Base-by-base conservation (phyloP, 371 early-diverging fungal genomes). In the Rhizopus arrhizus region DNA sequence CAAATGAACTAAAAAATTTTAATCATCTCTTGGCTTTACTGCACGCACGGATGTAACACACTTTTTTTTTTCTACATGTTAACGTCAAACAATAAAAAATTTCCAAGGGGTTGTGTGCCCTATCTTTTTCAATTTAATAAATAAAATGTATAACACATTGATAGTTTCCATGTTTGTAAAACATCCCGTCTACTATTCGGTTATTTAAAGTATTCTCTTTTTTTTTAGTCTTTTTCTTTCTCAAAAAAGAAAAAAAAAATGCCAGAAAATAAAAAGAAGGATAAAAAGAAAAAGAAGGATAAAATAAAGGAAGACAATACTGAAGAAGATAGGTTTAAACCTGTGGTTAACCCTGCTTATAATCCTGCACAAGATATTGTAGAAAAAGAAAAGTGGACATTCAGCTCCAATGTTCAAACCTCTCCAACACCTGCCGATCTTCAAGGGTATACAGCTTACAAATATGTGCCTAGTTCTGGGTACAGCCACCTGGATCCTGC, bases 401-500 rank as follows among this genome's bases (percentile, higher is more conserved):
- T 56, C 8, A 22, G 55, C 13, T 56, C 60, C 16, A 65, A 43
- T 49, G 56, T 13, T 49, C 51, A 7, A 47, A 54, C 32, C 31
- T 47, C 11, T 15, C 53, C 59, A 1, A 67, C 67, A 8, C 67
- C 67, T 36, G 55, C 67, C 45, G 62, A 67, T 29, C 48, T 62
- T 4, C 67, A 67, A 40, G 67, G 67, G 5, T 62, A 33, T 56
- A 56, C 62, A 8, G 58, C 67, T 29, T 32, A 59, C 13, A 67
- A 58, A 29, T 67, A 55, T 62, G 29, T 67, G 9, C 62, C 67
- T 4, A 62, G 62, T 15, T 15, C 29, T 11, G 52, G 59, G 6
- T 67, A 67, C 56, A 31, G 52, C 62, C 67, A 67, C 42, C 56
- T 67, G 28, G 67, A 67, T 34, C 62, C 62, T 12, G 34, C 67